Conservation (phyloP, 768 basidiomycete genomes). For the Cystofilobasidium ferigula region DNA sequence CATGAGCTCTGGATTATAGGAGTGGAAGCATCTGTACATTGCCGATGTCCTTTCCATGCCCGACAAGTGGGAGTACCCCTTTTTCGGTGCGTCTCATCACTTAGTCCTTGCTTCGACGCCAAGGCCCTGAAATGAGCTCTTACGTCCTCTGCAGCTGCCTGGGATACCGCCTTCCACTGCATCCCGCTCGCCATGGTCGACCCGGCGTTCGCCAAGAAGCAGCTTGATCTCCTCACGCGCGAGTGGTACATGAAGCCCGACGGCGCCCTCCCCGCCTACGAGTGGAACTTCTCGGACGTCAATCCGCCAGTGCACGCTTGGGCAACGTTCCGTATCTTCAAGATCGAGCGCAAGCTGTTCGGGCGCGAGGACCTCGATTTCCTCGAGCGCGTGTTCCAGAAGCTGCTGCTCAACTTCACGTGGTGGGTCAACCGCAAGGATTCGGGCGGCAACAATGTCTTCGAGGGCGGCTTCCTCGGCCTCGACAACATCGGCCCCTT, state of each 20-base stretch:
- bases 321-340: slow-evolving; percentile 98
- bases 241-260: slow-evolving; percentile 99
- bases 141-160: slow-evolving; percentile 34
- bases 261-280: slow-evolving; percentile 95
- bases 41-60: slow-evolving; percentile 98
- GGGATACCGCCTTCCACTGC: slow-evolving; percentile 99
- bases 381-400: slow-evolving; percentile 96
- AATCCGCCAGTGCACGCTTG: slow-evolving; percentile 99
- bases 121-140: not conserved
- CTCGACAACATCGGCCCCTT: slow-evolving; percentile 97
- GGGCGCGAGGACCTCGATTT: slow-evolving; percentile 83
- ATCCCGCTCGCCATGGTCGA: slow-evolving; percentile 95
- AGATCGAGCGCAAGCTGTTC: slow-evolving; percentile 91
- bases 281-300: slow-evolving; percentile 98
- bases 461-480: slow-evolving; percentile 96
- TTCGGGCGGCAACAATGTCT: slow-evolving; percentile 84
- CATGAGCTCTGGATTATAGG: too few species aligned
- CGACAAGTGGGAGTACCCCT: slow-evolving; percentile 99
- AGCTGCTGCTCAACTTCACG: slow-evolving; percentile 89
- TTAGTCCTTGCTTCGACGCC: not conserved
- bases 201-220: slow-evolving; percentile 90
- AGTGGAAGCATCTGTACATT: slow-evolving; percentile 92
- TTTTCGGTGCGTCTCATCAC: slow-evolving; percentile 52
- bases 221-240: slow-evolving; percentile 84
- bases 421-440: slow-evolving; percentile 99